Base-by-base conservation (phyloP, 768 basidiomycete species). In the Suillus spraguei region DNA sequence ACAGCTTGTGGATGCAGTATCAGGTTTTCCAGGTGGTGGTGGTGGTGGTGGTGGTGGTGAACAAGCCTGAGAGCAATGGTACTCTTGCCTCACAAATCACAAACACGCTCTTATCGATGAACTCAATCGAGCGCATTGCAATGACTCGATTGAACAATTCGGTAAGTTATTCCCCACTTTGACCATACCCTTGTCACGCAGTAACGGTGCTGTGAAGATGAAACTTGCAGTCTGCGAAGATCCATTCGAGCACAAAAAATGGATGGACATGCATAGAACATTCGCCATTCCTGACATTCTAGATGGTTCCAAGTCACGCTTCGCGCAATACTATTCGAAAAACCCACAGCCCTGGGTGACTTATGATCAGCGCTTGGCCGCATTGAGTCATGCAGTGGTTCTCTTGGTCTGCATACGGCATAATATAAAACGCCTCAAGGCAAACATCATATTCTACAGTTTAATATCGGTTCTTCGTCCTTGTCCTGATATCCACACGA, bases 41-140 rank as follows among this genome's bases (percentile, higher is more conserved):
- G 33, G 33, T 33, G 33, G 52, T 4, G 28, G 28, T 4, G 28
- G 28, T 28, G 28, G 28, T 28, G 4, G 28, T 28, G 28, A 28
- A 2, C 4, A 28, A 28, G 28, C 28, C 28, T 28, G 28, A 28
- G 28, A 28, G 28, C 28, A 28, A 28, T 28, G 28, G 28, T 28
- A 28, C 28, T 28, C 28, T 32, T 33, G 11, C 16, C 35, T 38
- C 54, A 38, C 38, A 13, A 11, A 13, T 36, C 7, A n/a, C 14
- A 36, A 1, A 28, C 53, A n/a, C 17, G 7, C 53, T 58, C 55
- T 20, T 39, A 58, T 58, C 55, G 55, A 58, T 58, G 16, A 20
- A 41, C 24, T 41, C 28, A 28, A 41, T 58, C 13, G 39, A 20
- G 56, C 28, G 28, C 4, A 28, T 28, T 20, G 24, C 17, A 28